A percentile compares a stretch with the other conserved stretches of the same genome.
These are phyloP conservation scores for Forsythia viridissima DNA, from an alignment of 257 asterid species.

Conservation along the genomic window DNA sequence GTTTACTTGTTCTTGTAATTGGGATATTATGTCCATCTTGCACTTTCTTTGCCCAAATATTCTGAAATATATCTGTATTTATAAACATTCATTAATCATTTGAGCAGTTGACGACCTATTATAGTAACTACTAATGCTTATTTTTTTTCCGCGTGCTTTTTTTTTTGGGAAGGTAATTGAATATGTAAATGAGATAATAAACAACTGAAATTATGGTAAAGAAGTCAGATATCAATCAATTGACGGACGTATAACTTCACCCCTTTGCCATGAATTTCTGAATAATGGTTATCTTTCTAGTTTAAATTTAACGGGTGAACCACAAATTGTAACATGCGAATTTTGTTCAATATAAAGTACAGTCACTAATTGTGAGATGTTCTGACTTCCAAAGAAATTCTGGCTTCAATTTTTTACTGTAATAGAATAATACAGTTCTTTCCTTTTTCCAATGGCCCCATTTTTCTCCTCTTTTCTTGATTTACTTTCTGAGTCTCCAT, in stretches of 20 bases:
- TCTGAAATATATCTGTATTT: background rate
- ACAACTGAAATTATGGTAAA: background rate
- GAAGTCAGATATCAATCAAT: background rate
- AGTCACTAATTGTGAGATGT: background rate
- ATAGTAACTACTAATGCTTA: background rate
- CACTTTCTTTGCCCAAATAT: background rate
- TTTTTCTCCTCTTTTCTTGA: too few species aligned
- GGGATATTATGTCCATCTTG: slow-evolving; percentile 81
- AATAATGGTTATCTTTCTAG: background rate
- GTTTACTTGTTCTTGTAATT: slow-evolving; percentile 81
- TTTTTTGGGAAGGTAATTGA: background rate
- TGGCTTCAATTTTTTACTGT: too few species aligned
- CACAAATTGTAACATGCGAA: background rate
- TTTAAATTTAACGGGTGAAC: background rate
- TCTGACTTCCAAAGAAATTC: too few species aligned
- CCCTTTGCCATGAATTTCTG: background rate
- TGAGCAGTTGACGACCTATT: background rate
- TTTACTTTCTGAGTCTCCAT: too few species aligned
- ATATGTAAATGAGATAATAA: background rate
- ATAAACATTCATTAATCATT: background rate
- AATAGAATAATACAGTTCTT: too few species aligned
- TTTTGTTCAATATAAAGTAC: background rate
- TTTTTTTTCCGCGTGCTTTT: background rate
- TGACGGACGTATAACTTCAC: background rate
- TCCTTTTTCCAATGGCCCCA: too few species aligned